Evolutionary conservation across 441 rosid genomes (phyloP).

Genomic region (Populus tomentosa): DNA sequence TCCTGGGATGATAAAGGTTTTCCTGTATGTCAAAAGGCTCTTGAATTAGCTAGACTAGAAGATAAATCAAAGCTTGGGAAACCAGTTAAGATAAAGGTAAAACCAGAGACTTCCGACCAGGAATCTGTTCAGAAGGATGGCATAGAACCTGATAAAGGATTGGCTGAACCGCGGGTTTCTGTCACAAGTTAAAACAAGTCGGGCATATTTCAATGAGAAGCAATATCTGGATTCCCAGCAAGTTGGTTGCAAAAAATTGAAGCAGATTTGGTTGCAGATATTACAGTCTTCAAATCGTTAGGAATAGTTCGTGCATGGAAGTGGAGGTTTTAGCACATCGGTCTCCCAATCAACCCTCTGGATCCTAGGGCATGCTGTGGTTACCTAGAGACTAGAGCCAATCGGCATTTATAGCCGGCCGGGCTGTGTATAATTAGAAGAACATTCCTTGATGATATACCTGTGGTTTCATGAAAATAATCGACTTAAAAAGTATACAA

Average conservation of each 20-base stretch:
- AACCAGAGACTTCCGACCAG: conserved; percentile 27
- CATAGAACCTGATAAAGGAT: conserved; percentile 17
- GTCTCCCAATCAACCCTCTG: no score
- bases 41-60: conserved; percentile 63
- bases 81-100: conserved; percentile 71
- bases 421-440: no score
- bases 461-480: no score
- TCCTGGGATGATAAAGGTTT: conserved; percentile 82
- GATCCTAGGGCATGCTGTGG: no score
- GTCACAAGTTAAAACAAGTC: not conserved
- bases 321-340: no score
- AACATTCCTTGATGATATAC: no score
- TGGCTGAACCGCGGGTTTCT: conserved; percentile 11
- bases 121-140: conserved; percentile 18
- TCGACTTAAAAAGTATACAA: no score
- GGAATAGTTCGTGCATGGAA: no score
- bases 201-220: not conserved
- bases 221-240: not conserved
- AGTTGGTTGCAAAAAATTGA: not conserved
- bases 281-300: no score
- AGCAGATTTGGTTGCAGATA: not conserved
- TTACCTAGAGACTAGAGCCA: no score
- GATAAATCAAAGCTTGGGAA: conserved; percentile 81
- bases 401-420: no score
- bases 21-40: conserved; percentile 75